phyloP scores from a whole-genome alignment of 495 filamentous ascomycete genomes.

The Neurospora discreta region DNA sequence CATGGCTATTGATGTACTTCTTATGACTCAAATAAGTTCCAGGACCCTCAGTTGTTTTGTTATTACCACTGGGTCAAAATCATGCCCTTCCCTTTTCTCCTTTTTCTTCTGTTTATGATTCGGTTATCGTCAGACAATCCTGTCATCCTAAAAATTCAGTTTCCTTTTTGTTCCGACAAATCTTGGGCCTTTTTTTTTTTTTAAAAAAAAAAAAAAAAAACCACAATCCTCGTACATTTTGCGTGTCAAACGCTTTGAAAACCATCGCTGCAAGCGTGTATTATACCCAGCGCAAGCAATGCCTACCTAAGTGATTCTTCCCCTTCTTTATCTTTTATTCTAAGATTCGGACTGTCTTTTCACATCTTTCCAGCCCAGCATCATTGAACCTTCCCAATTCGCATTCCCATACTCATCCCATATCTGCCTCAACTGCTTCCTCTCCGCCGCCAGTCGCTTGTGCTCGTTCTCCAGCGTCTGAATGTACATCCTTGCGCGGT shows the following conservation, averaged over 20 bases:
- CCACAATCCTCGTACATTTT: not conserved
- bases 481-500: slow-evolving; percentile 17
- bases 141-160: not conserved
- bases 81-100: not conserved
- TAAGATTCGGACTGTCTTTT: not conserved
- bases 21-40: not conserved
- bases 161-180: not conserved
- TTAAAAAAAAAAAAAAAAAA: no score
- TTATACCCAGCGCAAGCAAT: not conserved
- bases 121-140: not conserved
- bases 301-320: not conserved
- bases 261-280: not conserved
- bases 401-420: slow-evolving; percentile 2
- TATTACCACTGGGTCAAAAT: not conserved
- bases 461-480: slow-evolving; percentile 9
- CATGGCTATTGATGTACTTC: not conserved
- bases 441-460: slow-evolving; percentile 6
- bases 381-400: not conserved
- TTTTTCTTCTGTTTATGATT: not conserved
- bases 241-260: not conserved
- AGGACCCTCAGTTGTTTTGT: not conserved
- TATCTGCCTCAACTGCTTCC: slow-evolving; percentile 3
- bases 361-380: not conserved
- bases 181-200: not conserved
- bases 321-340: no score